Base-by-base conservation (phyloP, 495 filamentous ascomycete genomes). In the Hypoxylon subgilvum region DNA sequence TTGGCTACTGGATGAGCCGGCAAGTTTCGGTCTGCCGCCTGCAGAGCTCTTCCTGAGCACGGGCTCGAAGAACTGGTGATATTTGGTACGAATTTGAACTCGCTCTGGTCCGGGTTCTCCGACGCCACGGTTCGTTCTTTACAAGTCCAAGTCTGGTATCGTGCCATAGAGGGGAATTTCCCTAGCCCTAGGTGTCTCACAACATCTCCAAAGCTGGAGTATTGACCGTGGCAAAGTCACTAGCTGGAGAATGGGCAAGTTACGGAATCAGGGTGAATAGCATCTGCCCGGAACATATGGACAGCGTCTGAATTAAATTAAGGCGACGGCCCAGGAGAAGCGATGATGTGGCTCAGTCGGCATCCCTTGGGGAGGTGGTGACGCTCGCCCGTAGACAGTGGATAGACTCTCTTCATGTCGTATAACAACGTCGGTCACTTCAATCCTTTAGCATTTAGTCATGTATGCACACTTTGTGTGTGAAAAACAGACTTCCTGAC, bases 251-350 rank as follows among this genome's bases (percentile, higher is more conserved):
- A 63, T 90, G 87, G 81, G 80, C 78, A 1, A 61, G 57, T 6
- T 74, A 83, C 54, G 77, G 78, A n/a, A 89, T 92, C 43, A 70
- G 86, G 12, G 84, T 87, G 2, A 92, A 92, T 55, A 83, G 76
- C 19, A 77, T 92, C 10, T 83, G 77, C 18, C 88, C 89, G 0
- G 88, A 88, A 3, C 91, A 92, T 65, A 92, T 91, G 86, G 85
- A 91, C 63, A 92, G 88, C 0, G 82, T 90, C n/a, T 65, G n/a
- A n/a, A n/a, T n/a, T 91, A 47, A 91, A 90, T 63, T 85, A 84
- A 52, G 86, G 86, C 0, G 77, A 80, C 0, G 81, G 80, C 1
- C 60, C 90, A 38, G 77, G 75, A 4, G 77, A 76, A 13, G 81
- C 76, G 30, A 75, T 79, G 40, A 75, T 80, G 3, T 90, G 86